Conservation (phyloP, 2,329 filamentous ascomycete genomes). For the Teratosphaeria zuluensis region DNA sequence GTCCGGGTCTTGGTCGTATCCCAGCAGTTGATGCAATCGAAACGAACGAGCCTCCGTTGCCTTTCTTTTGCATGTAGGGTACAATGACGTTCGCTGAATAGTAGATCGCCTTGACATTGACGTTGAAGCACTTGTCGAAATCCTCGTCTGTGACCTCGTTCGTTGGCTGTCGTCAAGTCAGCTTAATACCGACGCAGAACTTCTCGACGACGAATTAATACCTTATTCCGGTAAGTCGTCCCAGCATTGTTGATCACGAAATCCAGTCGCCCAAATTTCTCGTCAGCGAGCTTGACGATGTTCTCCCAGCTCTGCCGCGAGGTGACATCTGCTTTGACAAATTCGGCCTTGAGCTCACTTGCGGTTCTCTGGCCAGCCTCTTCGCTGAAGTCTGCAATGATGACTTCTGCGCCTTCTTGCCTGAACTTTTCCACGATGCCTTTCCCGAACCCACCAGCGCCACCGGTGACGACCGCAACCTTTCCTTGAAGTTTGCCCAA, state of each 20-base stretch:
- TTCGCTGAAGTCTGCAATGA: conserved; percentile 53
- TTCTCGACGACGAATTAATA: conserved; percentile 6
- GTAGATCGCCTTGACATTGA: conserved; percentile 61
- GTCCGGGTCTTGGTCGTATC: conserved; percentile 49
- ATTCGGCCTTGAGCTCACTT: conserved; percentile 34
- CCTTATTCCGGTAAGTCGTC: conserved; percentile 49
- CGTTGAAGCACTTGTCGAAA: conserved; percentile 56
- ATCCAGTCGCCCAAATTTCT: conserved; percentile 44
- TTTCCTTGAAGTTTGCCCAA: conserved; percentile 36
- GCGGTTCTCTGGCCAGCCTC: conserved; percentile 45
- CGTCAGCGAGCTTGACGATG: conserved; percentile 37
- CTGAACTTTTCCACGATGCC: conserved; percentile 52
- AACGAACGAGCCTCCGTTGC: conserved; percentile 51
- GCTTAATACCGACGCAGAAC: background rate
- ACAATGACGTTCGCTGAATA: conserved; percentile 50
- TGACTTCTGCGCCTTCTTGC: conserved; percentile 49
- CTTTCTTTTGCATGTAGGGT: conserved; percentile 49
- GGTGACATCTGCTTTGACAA: conserved; percentile 45
- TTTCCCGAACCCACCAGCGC: conserved; percentile 54
- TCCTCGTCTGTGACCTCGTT: conserved; percentile 55
- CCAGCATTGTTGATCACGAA: conserved; percentile 55
- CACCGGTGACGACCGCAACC: conserved; percentile 51
- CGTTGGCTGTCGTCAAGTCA: conserved; percentile 35
- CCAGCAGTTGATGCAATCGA: conserved; percentile 58
- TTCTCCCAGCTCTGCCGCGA: conserved; percentile 44